These are phyloP conservation scores for Cicer pinnatifidum DNA, from an alignment of 306 rosid species.

Conservation along the genomic window DNA sequence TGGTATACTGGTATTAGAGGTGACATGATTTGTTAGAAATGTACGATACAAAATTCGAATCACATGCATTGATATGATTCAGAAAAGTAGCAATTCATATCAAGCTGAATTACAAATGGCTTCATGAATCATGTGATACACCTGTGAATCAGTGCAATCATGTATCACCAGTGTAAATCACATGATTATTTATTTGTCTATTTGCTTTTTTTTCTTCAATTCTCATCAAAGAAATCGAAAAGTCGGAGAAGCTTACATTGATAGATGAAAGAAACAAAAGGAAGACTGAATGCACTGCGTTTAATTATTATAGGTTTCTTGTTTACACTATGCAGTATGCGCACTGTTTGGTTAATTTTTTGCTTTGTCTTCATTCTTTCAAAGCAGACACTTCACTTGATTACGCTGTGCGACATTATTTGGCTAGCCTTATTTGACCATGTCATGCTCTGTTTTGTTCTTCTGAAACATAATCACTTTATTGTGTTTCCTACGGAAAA, in stretches of 20 bases:
- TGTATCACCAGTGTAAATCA: background rate
- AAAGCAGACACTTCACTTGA: background rate
- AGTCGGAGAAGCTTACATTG: background rate
- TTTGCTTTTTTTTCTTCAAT: background rate
- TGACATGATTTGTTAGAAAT: background rate
- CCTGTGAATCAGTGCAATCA: background rate
- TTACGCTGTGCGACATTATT: background rate
- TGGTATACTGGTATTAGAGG: background rate
- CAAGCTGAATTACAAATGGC: background rate
- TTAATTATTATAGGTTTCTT: background rate
- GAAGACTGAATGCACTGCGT: background rate
- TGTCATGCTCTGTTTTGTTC: slow-evolving; percentile 9
- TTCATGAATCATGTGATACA: background rate
- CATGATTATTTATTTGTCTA: slow-evolving; percentile 9
- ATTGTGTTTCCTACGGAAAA: background rate
- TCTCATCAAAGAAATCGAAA: background rate
- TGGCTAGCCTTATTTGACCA: background rate
- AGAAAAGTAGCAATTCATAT: background rate
- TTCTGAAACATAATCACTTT: background rate
- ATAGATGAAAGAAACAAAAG: slow-evolving; percentile 7
- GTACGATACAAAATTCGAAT: background rate
- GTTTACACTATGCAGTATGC: too few relatives aligned
- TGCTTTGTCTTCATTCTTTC: background rate
- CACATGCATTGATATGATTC: background rate
- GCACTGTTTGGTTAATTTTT: background rate